Evolutionary conservation across 2,329 filamentous ascomycete genomes (phyloP), one percentile per base, ranked within the genome.

Genomic region (Ascocoryne sarcoides): DNA sequence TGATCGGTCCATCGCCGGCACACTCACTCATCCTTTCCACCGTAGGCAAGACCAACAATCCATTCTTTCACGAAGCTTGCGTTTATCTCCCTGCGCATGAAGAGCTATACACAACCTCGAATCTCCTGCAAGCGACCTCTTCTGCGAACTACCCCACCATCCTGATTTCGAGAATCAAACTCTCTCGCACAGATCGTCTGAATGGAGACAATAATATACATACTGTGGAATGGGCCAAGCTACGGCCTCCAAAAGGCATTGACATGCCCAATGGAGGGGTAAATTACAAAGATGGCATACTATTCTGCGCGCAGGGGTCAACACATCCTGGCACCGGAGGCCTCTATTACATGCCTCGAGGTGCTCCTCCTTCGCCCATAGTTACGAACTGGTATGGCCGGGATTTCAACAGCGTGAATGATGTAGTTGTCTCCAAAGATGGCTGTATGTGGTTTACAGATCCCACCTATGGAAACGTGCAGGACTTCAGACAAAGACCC

Each of bases 401-500:
- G 19, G 62, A 65, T 5, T 70, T 73, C 53, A 72, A 71, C 55
- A 68, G 64, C 20, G 59, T 65, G 17, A 66, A 67, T 45, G 62
- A 64, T 44, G 65, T 69, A 3, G 57, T 61, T 2, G 52, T 62
- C 9, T 59, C 62, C 2, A 52, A 51, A 2, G 64, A 69, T 44
- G 64, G 64, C 1, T 53, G 56, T 0, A 49, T 73, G 9, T 73
- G 69, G 69, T 73, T 73, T 47, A 71, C 68, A 0, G 70, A 73
- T 49, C 62, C 66, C 0, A 56, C 55, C 18, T 61, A 64, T 37
- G 69, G 68, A 3, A 62, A 65, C 38, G 64, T 69, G 43, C 58
- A 62, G 43, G 65, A 65, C 12, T 67, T 72, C 32, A 62, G 70
- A 28, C 61, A 59, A 2, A 44, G 48, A 31, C 69, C 69, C 3